Base-by-base conservation (phyloP, 495 filamentous ascomycete genomes). In the Daldinia loculata region DNA sequence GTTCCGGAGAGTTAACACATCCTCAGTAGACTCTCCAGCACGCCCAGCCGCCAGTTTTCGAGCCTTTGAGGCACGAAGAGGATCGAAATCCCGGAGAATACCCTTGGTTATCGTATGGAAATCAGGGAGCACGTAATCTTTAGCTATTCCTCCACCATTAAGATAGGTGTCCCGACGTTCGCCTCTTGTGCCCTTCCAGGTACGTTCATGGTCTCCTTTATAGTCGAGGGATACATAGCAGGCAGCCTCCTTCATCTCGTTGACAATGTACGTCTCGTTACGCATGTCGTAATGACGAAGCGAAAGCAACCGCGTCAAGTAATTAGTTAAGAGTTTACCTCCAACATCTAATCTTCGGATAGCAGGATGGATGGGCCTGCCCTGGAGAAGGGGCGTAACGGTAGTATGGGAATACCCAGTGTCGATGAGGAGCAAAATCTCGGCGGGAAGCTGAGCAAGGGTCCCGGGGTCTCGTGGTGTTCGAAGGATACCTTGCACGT, bases 301-400 rank as follows among this genome's bases (percentile, higher is more conserved):
- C 7, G 95, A 98, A 22, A 97, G 88, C 27, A 97, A 84, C 59
- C 95, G 90, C 68, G 96, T 95, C 24, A 99, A 86, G 74, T 94
- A 91, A 78, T 98, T 98, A n/a, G 95, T 98, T 61, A 99, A 82
- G 34, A 95, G 86, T 77, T 96, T 98, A 11, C 95, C 95, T 24
- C 95, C 95, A 27, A 99, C 82, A 66, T 97, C 93, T 41, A 99
- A 89, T 56, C 95, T 87, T 15, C 96, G 91, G 62, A 97, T 88
- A 12, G 89, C 92, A 26, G 88, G 82, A 71, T 98, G 93, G 22
- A 97, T 80, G 14, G 94, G 89, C 36, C 87, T 88, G 15, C 94
- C 95, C 50, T 89, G 87, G 74, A 96, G 88, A 24, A 98, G 84
- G 0, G 95, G 96, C 0, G 93, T 92, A 39, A 98, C 85, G n/a